Conservation (phyloP, 805 yeast genomes). For the Saitoella complicata region DNA sequence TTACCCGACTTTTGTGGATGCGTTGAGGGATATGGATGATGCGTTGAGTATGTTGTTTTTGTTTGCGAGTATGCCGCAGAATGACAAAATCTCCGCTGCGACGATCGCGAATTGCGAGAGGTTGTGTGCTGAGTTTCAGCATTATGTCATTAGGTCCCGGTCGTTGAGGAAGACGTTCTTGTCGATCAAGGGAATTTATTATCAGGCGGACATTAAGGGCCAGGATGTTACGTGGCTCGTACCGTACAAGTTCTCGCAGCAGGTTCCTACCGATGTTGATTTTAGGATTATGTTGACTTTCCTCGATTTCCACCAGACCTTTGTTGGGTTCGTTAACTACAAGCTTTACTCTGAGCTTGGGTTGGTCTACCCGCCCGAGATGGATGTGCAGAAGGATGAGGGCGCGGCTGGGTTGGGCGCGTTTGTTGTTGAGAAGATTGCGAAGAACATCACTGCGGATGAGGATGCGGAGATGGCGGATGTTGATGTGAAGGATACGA, state of each 20-base stretch:
- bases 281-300: slow-evolving; percentile 94
- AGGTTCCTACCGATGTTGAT: slow-evolving; percentile 85
- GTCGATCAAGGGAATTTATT: slow-evolving; percentile 92
- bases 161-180: slow-evolving; percentile 78
- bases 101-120: slow-evolving; percentile 78
- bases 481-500: background rate
- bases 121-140: slow-evolving; percentile 88
- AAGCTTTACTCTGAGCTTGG: slow-evolving; percentile 74
- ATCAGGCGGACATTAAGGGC: slow-evolving; percentile 77
- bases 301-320: slow-evolving; percentile 85
- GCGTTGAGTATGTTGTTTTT: slow-evolving; percentile 88
- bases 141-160: slow-evolving; percentile 75
- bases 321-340: slow-evolving; percentile 73
- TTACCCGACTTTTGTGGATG: slow-evolving; percentile 86
- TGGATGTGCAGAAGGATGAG: slow-evolving; percentile 54
- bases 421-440: slow-evolving; percentile 45
- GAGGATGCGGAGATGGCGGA: background rate
- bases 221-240: slow-evolving; percentile 92
- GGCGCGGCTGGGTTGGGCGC: slow-evolving; percentile 83
- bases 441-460: slow-evolving; percentile 1
- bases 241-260: slow-evolving; percentile 93
- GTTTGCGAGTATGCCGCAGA: slow-evolving; percentile 89
- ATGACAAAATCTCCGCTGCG: slow-evolving; percentile 60
- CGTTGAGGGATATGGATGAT: slow-evolving; percentile 84
- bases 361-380: slow-evolving; percentile 79